A percentile compares a stretch with the other conserved stretches of the same genome.
Conservation (phyloP, 2,329 filamentous ascomycete species). For the Dothiorella sarmentorum region DNA sequence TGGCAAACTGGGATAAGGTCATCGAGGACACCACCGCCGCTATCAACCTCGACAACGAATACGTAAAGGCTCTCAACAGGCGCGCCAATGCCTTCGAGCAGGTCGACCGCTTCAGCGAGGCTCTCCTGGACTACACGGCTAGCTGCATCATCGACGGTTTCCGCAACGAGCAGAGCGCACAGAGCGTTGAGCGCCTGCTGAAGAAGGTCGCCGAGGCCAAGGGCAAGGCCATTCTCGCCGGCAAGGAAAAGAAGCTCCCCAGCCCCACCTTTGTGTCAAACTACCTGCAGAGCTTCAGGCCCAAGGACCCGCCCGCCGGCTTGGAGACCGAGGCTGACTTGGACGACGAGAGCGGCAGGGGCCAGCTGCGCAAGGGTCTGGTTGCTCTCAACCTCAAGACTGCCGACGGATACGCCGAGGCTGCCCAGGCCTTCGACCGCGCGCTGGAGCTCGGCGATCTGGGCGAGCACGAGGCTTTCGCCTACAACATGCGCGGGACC, state of each 20-base stretch:
- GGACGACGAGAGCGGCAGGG: conserved; percentile 73
- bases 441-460: conserved; percentile 79
- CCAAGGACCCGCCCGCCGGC: conserved; percentile 72
- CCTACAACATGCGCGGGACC: conserved; percentile 94
- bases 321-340: conserved; percentile 80
- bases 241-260: conserved; percentile 80
- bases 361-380: conserved; percentile 80
- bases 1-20: conserved; percentile 90
- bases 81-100: conserved; percentile 96
- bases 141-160: conserved; percentile 99
- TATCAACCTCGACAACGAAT: conserved; percentile 88
- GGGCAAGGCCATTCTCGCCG: conserved; percentile 80
- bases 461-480: conserved; percentile 79
- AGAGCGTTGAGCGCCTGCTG: conserved; percentile 85
- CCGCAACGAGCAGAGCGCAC: conserved; percentile 82
- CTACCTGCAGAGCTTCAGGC: conserved; percentile 97
- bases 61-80: conserved; percentile 96
- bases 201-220: conserved; percentile 97
- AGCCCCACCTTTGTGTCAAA: conserved; percentile 97
- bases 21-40: conserved; percentile 96
- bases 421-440: conserved; percentile 79
- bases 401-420: conserved; percentile 86
- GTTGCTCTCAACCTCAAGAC: conserved; percentile 81
- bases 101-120: conserved; percentile 84
- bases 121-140: conserved; percentile 93